These are phyloP conservation scores for Pyronema domesticum DNA, from an alignment of 495 filamentous ascomycete species.

Conservation along the genomic window DNA sequence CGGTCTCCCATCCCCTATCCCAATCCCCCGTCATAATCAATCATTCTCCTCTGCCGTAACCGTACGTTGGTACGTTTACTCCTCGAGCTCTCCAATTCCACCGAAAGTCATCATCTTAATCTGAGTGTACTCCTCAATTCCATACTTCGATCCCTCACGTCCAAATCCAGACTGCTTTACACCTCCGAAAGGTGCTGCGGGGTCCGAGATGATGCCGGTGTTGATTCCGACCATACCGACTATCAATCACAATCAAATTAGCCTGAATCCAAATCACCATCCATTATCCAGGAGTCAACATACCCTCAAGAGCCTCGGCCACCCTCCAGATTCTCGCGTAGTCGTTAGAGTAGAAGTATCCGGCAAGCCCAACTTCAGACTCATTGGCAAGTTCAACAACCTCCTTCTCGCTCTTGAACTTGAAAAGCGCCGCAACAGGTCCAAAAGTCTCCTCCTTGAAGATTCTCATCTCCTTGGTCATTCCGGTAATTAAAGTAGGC, in stretches of 20 bases:
- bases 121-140: slow-evolving; percentile 71
- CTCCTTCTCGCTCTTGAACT: slow-evolving; percentile 67
- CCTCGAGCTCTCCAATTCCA: slow-evolving; percentile 33
- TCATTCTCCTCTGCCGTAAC: too few species aligned
- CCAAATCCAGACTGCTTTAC: slow-evolving; percentile 91
- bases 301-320: slow-evolving; percentile 57
- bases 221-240: slow-evolving; percentile 84
- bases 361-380: slow-evolving; percentile 62
- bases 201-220: slow-evolving; percentile 66
- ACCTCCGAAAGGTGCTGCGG: slow-evolving; percentile 73
- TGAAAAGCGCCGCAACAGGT: slow-evolving; percentile 67
- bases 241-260: not conserved
- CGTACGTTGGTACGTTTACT: not conserved
- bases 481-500: slow-evolving; percentile 63
- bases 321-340: slow-evolving; percentile 54
- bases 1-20: too few species aligned
- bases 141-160: slow-evolving; percentile 77
- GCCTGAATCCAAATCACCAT: not conserved
- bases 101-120: slow-evolving; percentile 81
- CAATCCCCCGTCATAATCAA: too few species aligned
- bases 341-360: slow-evolving; percentile 73
- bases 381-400: slow-evolving; percentile 63
- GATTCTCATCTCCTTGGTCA: slow-evolving; percentile 62
- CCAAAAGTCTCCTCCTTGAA: slow-evolving; percentile 76
- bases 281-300: not conserved